A percentile compares a stretch with the other conserved stretches of the same genome.
phyloP scores from a whole-genome alignment of 768 basidiomycete genomes.

The Leccinum subgranulosum region DNA sequence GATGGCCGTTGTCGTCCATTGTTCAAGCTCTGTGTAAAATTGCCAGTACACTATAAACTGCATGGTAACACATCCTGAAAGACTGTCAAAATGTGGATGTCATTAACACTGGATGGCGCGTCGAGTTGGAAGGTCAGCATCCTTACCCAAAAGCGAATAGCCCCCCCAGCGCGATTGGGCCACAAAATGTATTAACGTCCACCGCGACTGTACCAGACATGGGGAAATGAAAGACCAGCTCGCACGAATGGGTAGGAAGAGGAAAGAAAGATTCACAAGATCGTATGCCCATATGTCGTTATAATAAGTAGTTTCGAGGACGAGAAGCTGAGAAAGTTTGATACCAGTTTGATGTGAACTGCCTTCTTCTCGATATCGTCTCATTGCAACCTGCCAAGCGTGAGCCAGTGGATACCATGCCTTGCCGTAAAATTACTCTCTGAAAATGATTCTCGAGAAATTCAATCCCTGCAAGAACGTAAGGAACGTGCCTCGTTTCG shows the following conservation, averaged over 20 bases:
- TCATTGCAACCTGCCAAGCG: not conserved
- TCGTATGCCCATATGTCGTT: not conserved
- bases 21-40: conserved; percentile 9
- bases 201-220: not conserved
- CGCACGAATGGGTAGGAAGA: not conserved
- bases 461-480: not conserved
- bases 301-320: conserved; percentile 3
- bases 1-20: conserved; percentile 15
- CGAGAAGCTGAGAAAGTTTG: not conserved
- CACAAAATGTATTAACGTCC: conserved; percentile 10
- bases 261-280: not conserved
- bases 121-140: not conserved
- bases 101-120: not conserved
- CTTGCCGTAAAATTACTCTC: not conserved
- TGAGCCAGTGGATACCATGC: not conserved
- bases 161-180: conserved; percentile 23
- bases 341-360: not conserved
- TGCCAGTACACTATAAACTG: conserved; percentile 27
- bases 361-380: not conserved
- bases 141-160: conserved; percentile 21
- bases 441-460: not conserved
- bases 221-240: not conserved
- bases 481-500: not conserved
- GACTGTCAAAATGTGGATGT: conserved; percentile 7
- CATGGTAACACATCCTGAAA: conserved; percentile 26